Percentiles rank a stretch among this genome's conserved stretches.
Conservation (phyloP, 768 basidiomycete genomes). For the Suillus cothurnatus region DNA sequence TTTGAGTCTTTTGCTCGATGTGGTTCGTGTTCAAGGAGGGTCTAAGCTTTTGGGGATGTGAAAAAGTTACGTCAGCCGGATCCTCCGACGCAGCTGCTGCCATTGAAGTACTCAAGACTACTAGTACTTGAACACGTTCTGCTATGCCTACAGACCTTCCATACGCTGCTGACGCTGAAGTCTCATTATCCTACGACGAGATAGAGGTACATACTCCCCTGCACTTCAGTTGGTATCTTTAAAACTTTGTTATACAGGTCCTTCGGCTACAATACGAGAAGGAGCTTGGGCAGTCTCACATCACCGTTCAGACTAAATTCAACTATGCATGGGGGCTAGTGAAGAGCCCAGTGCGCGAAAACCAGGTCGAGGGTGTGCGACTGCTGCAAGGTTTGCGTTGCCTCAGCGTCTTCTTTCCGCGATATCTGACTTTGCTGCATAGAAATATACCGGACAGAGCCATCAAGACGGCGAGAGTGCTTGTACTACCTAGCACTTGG, state of each 20-base stretch:
- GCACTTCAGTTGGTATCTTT: neutral
- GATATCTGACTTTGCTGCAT: constrained; percentile 12
- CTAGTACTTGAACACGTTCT: constrained; percentile 15
- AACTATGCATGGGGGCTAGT: constrained; percentile 98
- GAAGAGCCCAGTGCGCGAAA: constrained; percentile 81
- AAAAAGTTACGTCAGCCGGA: constrained; percentile 30
- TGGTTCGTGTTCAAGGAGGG: constrained; percentile 24
- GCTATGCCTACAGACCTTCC: constrained; percentile 82
- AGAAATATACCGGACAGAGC: constrained; percentile 94
- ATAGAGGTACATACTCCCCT: constrained; percentile 60
- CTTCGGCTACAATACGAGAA: constrained; percentile 86
- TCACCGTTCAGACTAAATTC: constrained; percentile 95
- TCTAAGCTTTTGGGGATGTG: neutral
- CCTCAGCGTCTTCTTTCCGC: neutral
- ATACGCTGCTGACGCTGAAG: constrained; percentile 93
- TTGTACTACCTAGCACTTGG: constrained; percentile 96
- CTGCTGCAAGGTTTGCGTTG: constrained; percentile 75
- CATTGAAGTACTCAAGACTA: too few species aligned
- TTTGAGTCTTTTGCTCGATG: constrained; percentile 22
- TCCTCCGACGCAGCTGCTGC: constrained; percentile 16
- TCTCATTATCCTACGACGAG: constrained; percentile 87
- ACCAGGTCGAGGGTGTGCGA: constrained; percentile 92
- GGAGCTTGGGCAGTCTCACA: constrained; percentile 79
- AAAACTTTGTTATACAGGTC: constrained; percentile 53
- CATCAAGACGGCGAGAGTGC: constrained; percentile 88